Base-by-base conservation (phyloP, 164 flowering plant genomes). In the Sextonia rubra region DNA sequence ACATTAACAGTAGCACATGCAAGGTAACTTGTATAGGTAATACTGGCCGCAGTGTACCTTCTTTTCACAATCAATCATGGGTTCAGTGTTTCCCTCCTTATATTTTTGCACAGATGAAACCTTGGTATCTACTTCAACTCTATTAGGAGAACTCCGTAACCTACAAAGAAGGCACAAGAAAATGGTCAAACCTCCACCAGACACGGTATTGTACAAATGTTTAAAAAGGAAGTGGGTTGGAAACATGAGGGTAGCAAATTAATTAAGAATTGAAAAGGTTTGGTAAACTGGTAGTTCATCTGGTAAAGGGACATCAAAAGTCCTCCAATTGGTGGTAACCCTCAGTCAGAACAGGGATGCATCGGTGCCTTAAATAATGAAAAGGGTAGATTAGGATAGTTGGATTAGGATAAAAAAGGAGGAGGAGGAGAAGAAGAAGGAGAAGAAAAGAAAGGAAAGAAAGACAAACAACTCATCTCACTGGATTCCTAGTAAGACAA, bases 101-200 rank as follows among this genome's bases (percentile, higher is more conserved):
- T 71, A 81, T 66, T 65, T 78, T 72, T 80, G 68, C 25, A 76
- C 62, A 47, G 80, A 49, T 32, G 78, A 78, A 70, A 81, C 71
- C 44, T 75, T 82, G 30, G 83, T 82, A 66, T 83, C 80, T 32
- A 70, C 58, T 61, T 84, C 56, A 6, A 74, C 72, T 55, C 85
- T 78, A 72, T 82, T 89, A 60, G 90, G 81, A 37, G 81, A 47
- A 69, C 71, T 82, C 90, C 88, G 88, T 70, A 89, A 78, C 82
- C 97, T 92, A 69, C 47, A 52, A 32, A 29, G 11, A 55, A 69
- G 68, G 52, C 32, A 61, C 27, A 12, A 60, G 25, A 4, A 37
- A 64, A 29, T 30, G 12, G 20, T 66, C 55, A 4, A 23, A 29
- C 12, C 12, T 44, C 12, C 44, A 11, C 14, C 15, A 62, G 20